Conservation (phyloP, 345 rosid genomes). For the Populus davidiana region DNA sequence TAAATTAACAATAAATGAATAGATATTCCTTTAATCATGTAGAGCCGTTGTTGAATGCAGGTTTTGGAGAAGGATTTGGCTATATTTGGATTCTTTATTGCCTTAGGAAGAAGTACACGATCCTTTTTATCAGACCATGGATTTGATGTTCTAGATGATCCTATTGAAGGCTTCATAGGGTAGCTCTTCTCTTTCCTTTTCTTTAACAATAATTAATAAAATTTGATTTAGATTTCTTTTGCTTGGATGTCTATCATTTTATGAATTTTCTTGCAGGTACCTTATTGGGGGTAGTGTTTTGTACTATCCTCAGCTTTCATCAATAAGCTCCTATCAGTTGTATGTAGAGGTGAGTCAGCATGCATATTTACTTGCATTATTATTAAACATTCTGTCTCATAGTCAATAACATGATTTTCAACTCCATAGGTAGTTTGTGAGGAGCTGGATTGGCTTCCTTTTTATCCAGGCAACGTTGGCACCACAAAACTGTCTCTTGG, state of each 20-base stretch:
- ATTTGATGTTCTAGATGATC: constrained; percentile 54
- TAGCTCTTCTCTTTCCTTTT: constrained; percentile 29
- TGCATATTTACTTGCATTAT: background rate
- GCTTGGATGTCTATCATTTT: constrained; percentile 14
- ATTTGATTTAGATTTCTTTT: constrained; percentile 10
- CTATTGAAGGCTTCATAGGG: constrained; percentile 76
- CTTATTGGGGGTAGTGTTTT: constrained; percentile 91
- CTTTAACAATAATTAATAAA: constrained; percentile 4
- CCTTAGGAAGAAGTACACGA: constrained; percentile 80
- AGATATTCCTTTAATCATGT: background rate
- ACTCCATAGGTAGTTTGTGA: constrained; percentile 80
- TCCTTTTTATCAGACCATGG: constrained; percentile 73
- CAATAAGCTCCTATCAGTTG: constrained; percentile 91
- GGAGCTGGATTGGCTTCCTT: constrained; percentile 93
- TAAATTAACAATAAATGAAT: background rate
- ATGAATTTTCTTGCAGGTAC: constrained; percentile 45
- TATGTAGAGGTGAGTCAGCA: constrained; percentile 78
- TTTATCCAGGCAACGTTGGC: constrained; percentile 49
- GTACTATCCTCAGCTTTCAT: constrained; percentile 90
- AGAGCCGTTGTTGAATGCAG: constrained; percentile 43
- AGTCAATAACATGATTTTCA: constrained; percentile 19
- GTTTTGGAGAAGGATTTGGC: constrained; percentile 93
- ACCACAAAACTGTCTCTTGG: constrained; percentile 46
- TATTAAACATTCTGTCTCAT: background rate
- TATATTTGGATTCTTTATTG: constrained; percentile 95